Conservation (phyloP, 257 asterid genomes). For the Penstemon newberryi region DNA sequence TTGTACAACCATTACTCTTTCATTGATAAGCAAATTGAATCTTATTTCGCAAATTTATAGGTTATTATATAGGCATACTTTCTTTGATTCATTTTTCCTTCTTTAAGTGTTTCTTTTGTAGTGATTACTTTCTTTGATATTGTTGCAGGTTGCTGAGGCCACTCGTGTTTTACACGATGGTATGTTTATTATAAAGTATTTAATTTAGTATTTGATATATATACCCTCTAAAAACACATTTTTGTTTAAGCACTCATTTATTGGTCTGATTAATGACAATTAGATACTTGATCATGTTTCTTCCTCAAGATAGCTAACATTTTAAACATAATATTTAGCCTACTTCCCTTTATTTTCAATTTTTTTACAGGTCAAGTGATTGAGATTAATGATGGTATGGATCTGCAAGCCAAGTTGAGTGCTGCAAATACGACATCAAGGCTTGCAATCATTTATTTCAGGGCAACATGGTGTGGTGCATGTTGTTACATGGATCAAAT, state of each 20-base stretch:
- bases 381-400: conserved; percentile 47
- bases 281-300: too few species aligned
- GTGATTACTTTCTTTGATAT: too few species aligned
- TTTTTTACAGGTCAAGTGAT: conserved; percentile 55
- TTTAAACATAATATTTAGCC: too few species aligned
- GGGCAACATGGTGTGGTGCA: conserved; percentile 88
- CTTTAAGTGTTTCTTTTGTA: too few species aligned
- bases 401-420: conserved; percentile 44
- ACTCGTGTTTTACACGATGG: conserved; percentile 46
- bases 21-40: too few species aligned
- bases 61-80: too few species aligned
- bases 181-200: conserved; percentile 30
- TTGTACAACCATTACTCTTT: neutral
- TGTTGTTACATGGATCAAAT: conserved; percentile 64
- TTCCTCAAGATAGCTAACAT: too few species aligned
- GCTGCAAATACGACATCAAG: conserved; percentile 54
- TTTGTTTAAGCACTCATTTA: neutral
- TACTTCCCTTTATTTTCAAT: neutral
- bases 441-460: conserved; percentile 69
- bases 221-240: too few species aligned
- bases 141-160: too few species aligned
- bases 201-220: neutral
- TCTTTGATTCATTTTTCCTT: too few species aligned
- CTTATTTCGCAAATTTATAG: neutral
- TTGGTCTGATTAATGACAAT: neutral